Conservation (phyloP, 768 basidiomycete genomes). For the Sarcodon sp. region DNA sequence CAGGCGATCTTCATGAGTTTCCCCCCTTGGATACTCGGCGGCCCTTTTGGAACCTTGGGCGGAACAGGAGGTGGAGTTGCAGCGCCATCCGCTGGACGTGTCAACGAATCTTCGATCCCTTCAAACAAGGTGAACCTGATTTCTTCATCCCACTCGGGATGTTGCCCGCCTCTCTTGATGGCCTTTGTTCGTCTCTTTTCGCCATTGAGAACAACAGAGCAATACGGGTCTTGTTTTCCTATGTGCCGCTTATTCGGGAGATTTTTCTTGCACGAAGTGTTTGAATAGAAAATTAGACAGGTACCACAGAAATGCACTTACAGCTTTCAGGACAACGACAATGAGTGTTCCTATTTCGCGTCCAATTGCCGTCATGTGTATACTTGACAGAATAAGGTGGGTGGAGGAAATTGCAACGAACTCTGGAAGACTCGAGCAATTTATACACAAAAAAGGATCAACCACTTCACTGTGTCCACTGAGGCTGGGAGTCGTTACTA, state of each 20-base stretch:
- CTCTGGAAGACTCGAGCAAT: too few relatives aligned
- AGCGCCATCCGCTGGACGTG: constrained; percentile 12
- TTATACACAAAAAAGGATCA: too few relatives aligned
- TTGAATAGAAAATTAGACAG: background rate
- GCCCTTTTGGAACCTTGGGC: constrained; percentile 36
- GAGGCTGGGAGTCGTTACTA: too few relatives aligned
- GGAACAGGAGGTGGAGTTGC: constrained; percentile 55
- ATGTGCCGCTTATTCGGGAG: constrained; percentile 86
- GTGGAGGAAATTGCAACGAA: too few relatives aligned
- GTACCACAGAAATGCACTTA: constrained; percentile 27
- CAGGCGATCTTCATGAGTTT: constrained; percentile 70
- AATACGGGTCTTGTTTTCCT: constrained; percentile 97
- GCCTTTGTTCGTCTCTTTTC: constrained; percentile 83
- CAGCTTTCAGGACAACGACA: constrained; percentile 88
- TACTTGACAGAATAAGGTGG: too few relatives aligned
- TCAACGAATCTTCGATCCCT: constrained; percentile 35
- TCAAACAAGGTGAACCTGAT: constrained; percentile 85
- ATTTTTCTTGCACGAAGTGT: constrained; percentile 44
- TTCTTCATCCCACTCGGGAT: constrained; percentile 99
- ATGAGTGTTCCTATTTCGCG: constrained; percentile 88
- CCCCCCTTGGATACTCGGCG: constrained; percentile 52
- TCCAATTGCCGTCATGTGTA: constrained; percentile 41
- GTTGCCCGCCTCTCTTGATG: constrained; percentile 95
- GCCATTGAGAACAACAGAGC: constrained; percentile 62
- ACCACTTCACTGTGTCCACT: too few relatives aligned